Base-by-base conservation (phyloP, 176 grass and related monocot species). In the Hordeum vulgare region DNA sequence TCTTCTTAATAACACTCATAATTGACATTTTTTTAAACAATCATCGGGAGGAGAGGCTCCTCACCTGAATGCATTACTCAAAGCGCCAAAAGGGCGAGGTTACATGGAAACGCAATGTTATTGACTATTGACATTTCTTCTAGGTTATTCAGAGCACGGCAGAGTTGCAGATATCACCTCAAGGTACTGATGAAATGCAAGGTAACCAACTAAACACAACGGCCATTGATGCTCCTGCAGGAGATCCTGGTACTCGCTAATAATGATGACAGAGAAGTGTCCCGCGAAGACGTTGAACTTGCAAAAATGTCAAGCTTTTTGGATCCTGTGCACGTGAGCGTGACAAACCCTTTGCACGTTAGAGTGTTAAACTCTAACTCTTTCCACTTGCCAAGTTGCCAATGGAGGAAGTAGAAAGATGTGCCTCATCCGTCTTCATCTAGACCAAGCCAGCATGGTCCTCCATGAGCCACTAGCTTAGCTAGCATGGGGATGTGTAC, bases 201-300 rank as follows among this genome's bases (percentile, higher is more conserved):
- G 83, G 81, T 79, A 92, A 89, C 27, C 90, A 89, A 83, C 64
- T 66, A 78, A 94, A 90, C 85, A 33, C 74, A n/a, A 78, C 78
- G 77, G 72, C 29, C 72, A 65, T 84, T 79, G 92, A 94, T 84
- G 76, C 58, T 56, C 88, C 95, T 86, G 85, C 64, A 76, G 88
- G 86, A 76, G 88, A 94, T 76, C 81, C 89, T 56, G 85, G 62
- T 77, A 90, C 93, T 87, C 20, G 87, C 81, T 42, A 96, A 71
- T 83, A 94, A 80, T 90, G 87, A 92, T 80, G 92, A 92, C 68
- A 94, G 80, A 92, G 94, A 94, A 45, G 93, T 99, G 66, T 99
- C 89, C 35, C 89, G 81, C 56, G 81, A 94, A 94, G 89, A 94
- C 68, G 92, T 96, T 90, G 93, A 94, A 85, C 93, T 99, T 71